Evolutionary conservation across 192 early-diverging fungal genomes (phyloP), one percentile per base, ranked within the genome.

Genomic region (Rhizophagus clarus): DNA sequence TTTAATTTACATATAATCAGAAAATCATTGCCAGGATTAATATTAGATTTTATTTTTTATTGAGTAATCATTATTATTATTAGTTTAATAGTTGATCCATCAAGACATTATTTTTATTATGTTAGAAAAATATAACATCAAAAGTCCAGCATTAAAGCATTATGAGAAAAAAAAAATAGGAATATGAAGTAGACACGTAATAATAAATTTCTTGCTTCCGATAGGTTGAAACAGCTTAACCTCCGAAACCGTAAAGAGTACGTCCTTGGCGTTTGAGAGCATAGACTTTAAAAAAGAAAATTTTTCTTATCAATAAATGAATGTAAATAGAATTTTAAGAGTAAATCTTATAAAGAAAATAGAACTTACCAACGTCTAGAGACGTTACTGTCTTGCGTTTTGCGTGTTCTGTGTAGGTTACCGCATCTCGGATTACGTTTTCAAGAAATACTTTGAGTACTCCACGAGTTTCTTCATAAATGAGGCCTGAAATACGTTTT

Each of bases 361-460:
- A 8, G 0, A 20, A 79, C 77, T 79, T 40, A 79, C 77, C 77
- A 63, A 99, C 98, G 87, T 99, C 98, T 56, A 99, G 91, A 56
- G 97, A 98, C 71, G 98, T 99, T 85, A 99, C 97, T 78, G 98
- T 99, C 95, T 99, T 97, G 87, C 96, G 90, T 90, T 97, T 97
- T 83, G 96, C 97, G 91, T 99, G 97, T 87, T 99, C 97, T 80
- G 96, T 97, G 89, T 98, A 98, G 79, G 96, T 97, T 80, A 97
- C 96, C 0, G 79, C 79, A 74, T 80, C 68, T 70, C 97, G 94
- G 83, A 99, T 99, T 85, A 99, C 97, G 84, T 97, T 97, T 88
- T 97, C 97, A 81, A 99, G 94, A 88, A 99, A 99, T 45, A 94
- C 90, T 92, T 98, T 99, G 82, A 98, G 92, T 74, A 98, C 98